A percentile compares a stretch with the other conserved stretches of the same genome.
phyloP scores from a whole-genome alignment of 805 yeast genomes.

The Starmerella bombicola region DNA sequence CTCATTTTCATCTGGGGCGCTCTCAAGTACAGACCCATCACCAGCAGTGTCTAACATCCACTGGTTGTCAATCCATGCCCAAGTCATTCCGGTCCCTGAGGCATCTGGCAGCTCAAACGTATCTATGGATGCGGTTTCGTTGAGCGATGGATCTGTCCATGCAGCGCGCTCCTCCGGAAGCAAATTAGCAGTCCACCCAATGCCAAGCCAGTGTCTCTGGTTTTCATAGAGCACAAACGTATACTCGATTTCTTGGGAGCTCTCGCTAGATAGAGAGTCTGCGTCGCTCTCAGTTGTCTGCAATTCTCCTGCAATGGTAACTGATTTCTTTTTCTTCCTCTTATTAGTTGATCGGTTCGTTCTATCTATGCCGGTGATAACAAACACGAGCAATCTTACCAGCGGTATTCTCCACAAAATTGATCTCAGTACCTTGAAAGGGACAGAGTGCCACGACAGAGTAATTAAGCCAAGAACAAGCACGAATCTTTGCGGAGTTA shows the following conservation, averaged over 20 bases:
- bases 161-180: conserved; percentile 87
- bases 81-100: conserved; percentile 53
- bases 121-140: conserved; percentile 69
- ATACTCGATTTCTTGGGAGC: conserved; percentile 32
- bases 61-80: conserved; percentile 91
- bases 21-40: conserved; percentile 46
- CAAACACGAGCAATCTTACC: conserved; percentile 60
- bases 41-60: conserved; percentile 87
- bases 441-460: conserved; percentile 75
- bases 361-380: conserved; percentile 58
- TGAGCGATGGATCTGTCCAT: conserved; percentile 93
- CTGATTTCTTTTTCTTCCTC: not conserved
- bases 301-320: conserved; percentile 30
- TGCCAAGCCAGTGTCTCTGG: conserved; percentile 93
- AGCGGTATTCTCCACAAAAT: conserved; percentile 72
- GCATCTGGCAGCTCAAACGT: conserved; percentile 69
- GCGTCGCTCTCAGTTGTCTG: conserved; percentile 33
- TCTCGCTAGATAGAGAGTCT: not conserved
- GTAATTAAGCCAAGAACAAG: conserved; percentile 46
- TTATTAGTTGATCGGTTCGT: conserved; percentile 40
- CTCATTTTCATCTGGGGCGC: conserved; percentile 59
- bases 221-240: conserved; percentile 89
- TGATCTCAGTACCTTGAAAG: conserved; percentile 70
- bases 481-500: conserved; percentile 58
- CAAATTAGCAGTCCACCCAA: conserved; percentile 92